Evolutionary conservation across 1,139 yeast genomes (phyloP), one percentile per base, ranked within the genome.

Genomic region (Magnusiomyces ingens): DNA sequence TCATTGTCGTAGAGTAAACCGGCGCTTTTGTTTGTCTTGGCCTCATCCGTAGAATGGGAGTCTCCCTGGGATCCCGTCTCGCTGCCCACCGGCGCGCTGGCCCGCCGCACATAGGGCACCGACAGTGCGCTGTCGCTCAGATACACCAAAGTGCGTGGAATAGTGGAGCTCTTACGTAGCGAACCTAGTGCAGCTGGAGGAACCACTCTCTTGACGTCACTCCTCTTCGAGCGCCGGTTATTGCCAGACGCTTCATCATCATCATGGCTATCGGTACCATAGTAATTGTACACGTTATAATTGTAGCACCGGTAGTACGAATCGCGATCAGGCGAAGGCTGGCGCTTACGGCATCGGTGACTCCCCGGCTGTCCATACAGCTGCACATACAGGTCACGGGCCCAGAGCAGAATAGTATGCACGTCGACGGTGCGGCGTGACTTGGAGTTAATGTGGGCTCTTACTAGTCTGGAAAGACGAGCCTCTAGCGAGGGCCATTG

Each of bases 71-170:
- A 8, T 26, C 32, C 32, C 32, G 32, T 8, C 8, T 26, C 32
- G 32, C 32, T 26, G 8, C 32, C 32, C 8, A 26, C 74, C 85
- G 67, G 78, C 84, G 62, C 93, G 85, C 67, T 84, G 89, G 90
- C 91, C 91, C 1, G 74, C 75, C 63, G 71, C 84, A 1, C 64
- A 52, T 2, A 32, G 48, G 13, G 41, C 38, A 26, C 32, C 32
- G 32, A 26, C 32, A 26, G 8, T 26, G 32, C 32, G 8, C 32
- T 26, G 8, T 26, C 32, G 32, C 32, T 26, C 32, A 26, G 32
- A 8, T 26, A 36, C 40, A 36, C 17, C 17, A 13, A 12, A 13
- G 40, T 36, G 40, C 17, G 40, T 36, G 40, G 17, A 36, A 36
- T 36, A 12, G n/a, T 12, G 11, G 40, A 36, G 17, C n/a, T 36